A percentile compares a stretch with the other conserved stretches of the same genome.
Conservation (phyloP, 2,329 filamentous ascomycete species). For the Myotisia sp. region DNA sequence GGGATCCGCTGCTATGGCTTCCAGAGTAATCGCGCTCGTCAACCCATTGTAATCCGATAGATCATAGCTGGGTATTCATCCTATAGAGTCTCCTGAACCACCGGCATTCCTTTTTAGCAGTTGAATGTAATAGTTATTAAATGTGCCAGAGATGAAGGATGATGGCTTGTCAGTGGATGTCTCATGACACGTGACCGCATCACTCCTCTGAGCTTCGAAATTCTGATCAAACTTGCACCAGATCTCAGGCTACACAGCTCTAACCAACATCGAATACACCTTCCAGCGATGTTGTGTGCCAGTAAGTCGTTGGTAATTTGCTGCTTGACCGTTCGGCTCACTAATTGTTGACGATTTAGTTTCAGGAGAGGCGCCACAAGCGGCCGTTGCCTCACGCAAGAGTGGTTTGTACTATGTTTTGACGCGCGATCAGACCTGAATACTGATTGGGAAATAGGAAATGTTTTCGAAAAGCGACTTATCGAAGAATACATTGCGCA, state of each 20-base stretch:
- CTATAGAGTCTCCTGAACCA: no score
- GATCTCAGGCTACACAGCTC: conserved; percentile 1
- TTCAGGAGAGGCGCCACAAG: conserved; percentile 89
- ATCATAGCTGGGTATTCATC: no score
- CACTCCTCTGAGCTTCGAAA: no score
- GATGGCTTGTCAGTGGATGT: no score
- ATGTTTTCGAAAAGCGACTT: conserved; percentile 85
- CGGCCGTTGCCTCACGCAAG: conserved; percentile 88
- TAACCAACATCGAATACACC: not conserved
- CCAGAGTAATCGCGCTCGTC: no score
- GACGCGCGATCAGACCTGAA: no score
- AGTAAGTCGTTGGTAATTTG: conserved; percentile 37
- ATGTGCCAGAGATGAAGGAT: no score
- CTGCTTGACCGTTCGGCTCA: not conserved
- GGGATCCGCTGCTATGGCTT: no score
- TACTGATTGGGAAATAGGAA: conserved; percentile 39
- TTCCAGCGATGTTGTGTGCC: conserved; percentile 44
- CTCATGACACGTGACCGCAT: no score
- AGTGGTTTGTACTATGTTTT: conserved; percentile 49
- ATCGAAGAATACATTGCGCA: conserved; percentile 92
- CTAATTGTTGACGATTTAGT: conserved; percentile 39
- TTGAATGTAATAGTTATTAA: no score
- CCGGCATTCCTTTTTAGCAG: no score
- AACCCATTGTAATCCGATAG: no score
- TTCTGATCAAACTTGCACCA: not conserved